Conservation (phyloP, 106 monocot genomes). For the Cymbidium sinense region DNA sequence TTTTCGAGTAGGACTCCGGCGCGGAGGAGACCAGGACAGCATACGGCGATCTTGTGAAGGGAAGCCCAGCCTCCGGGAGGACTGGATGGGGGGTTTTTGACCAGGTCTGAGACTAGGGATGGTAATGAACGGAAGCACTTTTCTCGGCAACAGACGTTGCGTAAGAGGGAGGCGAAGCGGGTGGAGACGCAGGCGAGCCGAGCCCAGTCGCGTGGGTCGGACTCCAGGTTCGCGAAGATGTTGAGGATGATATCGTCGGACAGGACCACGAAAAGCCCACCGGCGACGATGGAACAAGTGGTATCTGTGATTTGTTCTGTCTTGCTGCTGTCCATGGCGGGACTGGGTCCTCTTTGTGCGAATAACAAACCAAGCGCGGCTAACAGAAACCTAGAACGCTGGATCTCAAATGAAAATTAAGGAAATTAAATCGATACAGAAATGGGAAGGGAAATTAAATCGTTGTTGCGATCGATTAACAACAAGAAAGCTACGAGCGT, state of each 20-base stretch:
- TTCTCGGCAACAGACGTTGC: constrained; percentile 35
- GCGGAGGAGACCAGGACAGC: constrained; percentile 81
- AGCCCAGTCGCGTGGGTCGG: constrained; percentile 75
- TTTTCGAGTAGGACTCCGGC: constrained; percentile 80
- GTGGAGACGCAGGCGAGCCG: constrained; percentile 48
- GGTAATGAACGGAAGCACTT: constrained; percentile 40
- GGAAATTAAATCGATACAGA: not conserved
- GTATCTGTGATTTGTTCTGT: not conserved
- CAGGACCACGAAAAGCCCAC: constrained; percentile 24
- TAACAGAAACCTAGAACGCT: not conserved
- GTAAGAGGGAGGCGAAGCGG: constrained; percentile 55
- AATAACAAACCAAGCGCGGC: not conserved
- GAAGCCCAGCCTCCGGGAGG: constrained; percentile 39
- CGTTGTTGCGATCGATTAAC: not conserved
- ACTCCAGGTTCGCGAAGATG: constrained; percentile 58
- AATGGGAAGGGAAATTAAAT: not conserved
- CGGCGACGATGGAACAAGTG: not conserved
- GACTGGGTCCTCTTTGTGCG: not conserved
- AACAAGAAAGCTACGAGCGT: not conserved
- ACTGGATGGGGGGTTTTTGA: not conserved
- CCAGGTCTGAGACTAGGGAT: constrained; percentile 10
- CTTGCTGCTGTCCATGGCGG: not conserved
- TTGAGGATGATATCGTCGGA: constrained; percentile 70
- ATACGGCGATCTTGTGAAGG: constrained; percentile 82
- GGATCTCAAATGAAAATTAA: not conserved